These are phyloP conservation scores for Gryganskiella cystojenkinii DNA, from an alignment of 192 early-diverging fungal species.

Conservation along the genomic window DNA sequence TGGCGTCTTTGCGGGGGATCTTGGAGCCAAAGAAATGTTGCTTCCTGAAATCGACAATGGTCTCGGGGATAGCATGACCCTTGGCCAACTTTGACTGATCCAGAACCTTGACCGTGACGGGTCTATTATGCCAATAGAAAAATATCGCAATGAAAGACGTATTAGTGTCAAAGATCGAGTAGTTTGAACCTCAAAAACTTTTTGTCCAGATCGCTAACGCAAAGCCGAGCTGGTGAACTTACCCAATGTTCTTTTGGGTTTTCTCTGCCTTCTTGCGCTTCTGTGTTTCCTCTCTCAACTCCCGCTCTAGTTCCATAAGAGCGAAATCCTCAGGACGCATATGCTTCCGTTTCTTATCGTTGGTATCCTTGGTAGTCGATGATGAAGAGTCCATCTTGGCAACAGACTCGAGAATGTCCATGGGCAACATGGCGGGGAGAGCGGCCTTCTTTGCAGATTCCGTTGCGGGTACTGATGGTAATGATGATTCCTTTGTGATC, in stretches of 20 bases:
- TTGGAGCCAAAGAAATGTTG: slow-evolving; percentile 40
- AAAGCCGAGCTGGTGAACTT: slow-evolving; percentile 11
- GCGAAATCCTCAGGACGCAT: slow-evolving; percentile 49
- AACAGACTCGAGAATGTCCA: slow-evolving; percentile 44
- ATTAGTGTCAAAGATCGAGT: not conserved
- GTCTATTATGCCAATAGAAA: slow-evolving; percentile 8
- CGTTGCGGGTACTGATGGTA: not conserved
- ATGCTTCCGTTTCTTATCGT: slow-evolving; percentile 45
- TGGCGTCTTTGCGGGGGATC: slow-evolving; percentile 39
- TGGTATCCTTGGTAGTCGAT: not conserved
- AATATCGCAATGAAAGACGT: not conserved
- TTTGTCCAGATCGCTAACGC: too few relatives aligned
- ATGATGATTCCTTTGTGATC: not conserved
- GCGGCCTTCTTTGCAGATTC: slow-evolving; percentile 12
- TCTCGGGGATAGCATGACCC: slow-evolving; percentile 44
- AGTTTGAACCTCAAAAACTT: too few relatives aligned
- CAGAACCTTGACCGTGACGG: slow-evolving; percentile 47
- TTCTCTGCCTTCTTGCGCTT: slow-evolving; percentile 48
- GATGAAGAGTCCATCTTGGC: slow-evolving; percentile 28
- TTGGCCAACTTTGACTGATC: slow-evolving; percentile 31
- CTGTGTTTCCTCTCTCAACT: slow-evolving; percentile 26
- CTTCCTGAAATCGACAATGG: slow-evolving; percentile 39
- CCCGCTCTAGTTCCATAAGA: slow-evolving; percentile 38
- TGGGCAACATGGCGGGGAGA: slow-evolving; percentile 34
- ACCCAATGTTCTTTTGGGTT: slow-evolving; percentile 48